Percentiles rank a stretch among this genome's conserved stretches.
Evolutionary conservation across 2,329 filamentous ascomycete genomes (phyloP).

Genomic region (Aspergillus sp.): DNA sequence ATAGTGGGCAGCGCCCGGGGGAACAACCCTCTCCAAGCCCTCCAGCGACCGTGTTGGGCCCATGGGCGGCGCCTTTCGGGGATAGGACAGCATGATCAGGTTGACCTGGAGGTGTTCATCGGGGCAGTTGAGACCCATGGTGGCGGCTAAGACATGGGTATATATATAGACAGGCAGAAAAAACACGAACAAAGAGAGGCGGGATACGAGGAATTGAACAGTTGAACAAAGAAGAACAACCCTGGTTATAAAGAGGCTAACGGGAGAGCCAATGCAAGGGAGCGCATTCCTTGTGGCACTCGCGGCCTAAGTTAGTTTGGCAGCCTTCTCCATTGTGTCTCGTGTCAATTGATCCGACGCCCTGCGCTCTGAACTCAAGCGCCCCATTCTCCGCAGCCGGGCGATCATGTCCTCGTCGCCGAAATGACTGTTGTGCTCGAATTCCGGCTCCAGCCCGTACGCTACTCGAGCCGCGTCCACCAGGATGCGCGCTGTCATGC

Average conservation of each 20-base stretch:
- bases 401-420: slow-evolving; percentile 59
- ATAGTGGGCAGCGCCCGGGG: slow-evolving; percentile 13
- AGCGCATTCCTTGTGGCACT: too few species aligned
- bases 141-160: neutral
- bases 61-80: slow-evolving; percentile 23
- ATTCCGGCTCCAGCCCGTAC: slow-evolving; percentile 72
- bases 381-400: slow-evolving; percentile 46
- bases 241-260: neutral
- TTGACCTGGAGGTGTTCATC: neutral
- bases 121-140: neutral
- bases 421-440: slow-evolving; percentile 60
- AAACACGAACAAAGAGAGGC: neutral
- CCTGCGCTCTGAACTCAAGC: slow-evolving; percentile 43
- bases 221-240: neutral
- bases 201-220: neutral
- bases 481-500: slow-evolving; percentile 85
- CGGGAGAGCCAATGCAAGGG: neutral
- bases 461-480: slow-evolving; percentile 81
- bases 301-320: slow-evolving; percentile 34
- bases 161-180: neutral
- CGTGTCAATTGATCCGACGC: slow-evolving; percentile 45
- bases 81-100: slow-evolving; percentile 13
- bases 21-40: slow-evolving; percentile 28
- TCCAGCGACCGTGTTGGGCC: slow-evolving; percentile 27
- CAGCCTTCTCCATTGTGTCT: slow-evolving; percentile 42